phyloP scores from a whole-genome alignment of 257 asterid genomes.

The Echium plantagineum region DNA sequence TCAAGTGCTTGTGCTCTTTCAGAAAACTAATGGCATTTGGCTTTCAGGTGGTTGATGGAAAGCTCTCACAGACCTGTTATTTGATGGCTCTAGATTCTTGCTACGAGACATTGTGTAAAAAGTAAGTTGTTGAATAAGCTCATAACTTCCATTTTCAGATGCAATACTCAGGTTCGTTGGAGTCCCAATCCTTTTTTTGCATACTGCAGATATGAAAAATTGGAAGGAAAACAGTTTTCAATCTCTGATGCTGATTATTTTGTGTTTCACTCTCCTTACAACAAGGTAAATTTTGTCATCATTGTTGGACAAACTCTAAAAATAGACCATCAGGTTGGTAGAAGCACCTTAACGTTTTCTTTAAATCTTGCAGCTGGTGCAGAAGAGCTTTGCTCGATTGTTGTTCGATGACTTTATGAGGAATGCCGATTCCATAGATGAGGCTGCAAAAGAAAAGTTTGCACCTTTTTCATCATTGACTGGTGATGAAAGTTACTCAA shows the following conservation, averaged over 20 bases:
- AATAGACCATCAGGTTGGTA: not conserved
- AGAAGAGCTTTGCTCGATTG: slow-evolving; percentile 89
- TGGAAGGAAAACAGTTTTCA: slow-evolving; percentile 79
- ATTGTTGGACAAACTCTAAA: not conserved
- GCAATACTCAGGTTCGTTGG: not conserved
- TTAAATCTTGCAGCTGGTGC: slow-evolving; percentile 76
- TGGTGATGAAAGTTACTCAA: slow-evolving; percentile 74
- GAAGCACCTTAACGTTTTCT: slow-evolving; percentile 5
- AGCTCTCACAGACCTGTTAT: slow-evolving; percentile 97
- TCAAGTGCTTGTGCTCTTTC: not conserved
- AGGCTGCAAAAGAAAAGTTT: slow-evolving; percentile 65
- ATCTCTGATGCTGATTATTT: slow-evolving; percentile 66
- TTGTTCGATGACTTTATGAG: slow-evolving; percentile 60
- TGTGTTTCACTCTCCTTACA: slow-evolving; percentile 95
- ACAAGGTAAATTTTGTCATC: slow-evolving; percentile 51
- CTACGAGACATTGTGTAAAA: slow-evolving; percentile 65
- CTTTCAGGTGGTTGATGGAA: slow-evolving; percentile 92
- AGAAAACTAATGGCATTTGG: slow-evolving; percentile 14
- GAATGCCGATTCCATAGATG: slow-evolving; percentile 72
- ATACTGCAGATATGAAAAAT: slow-evolving; percentile 53
- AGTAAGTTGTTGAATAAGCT: slow-evolving; percentile 30
- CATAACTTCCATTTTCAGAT: not conserved
- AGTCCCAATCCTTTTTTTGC: slow-evolving; percentile 17
- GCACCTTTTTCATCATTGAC: slow-evolving; percentile 60
- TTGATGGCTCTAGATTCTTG: slow-evolving; percentile 97